Percentiles rank a stretch among this genome's conserved stretches.
phyloP scores from a whole-genome alignment of 1,284 basidiomycete species.

The Pseudomicrostroma phylloplanum region DNA sequence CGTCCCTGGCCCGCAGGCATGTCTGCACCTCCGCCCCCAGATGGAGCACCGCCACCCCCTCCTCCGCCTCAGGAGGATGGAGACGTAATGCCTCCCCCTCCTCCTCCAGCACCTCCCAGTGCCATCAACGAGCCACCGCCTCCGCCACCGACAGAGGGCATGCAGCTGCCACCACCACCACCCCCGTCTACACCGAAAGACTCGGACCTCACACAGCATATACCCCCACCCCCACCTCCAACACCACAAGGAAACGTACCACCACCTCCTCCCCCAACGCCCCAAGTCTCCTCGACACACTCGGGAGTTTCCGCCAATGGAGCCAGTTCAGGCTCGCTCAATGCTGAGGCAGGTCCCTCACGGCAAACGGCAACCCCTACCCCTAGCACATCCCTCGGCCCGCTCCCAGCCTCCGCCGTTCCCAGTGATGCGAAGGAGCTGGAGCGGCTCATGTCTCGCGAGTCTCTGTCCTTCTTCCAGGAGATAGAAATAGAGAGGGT shows the following conservation, averaged over 20 bases:
- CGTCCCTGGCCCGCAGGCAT: no score
- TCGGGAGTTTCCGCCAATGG: neutral
- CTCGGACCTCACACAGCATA: neutral
- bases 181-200: neutral
- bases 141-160: no score
- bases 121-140: no score
- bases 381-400: neutral
- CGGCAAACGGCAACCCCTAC: neutral
- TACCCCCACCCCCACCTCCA: conserved; percentile 3
- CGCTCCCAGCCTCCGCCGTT: neutral
- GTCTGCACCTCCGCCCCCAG: no score
- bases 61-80: no score
- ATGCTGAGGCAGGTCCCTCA: conserved; percentile 2
- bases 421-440: conserved; percentile 10
- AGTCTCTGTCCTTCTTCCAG: conserved; percentile 34
- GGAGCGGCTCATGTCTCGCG: conserved; percentile 16
- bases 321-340: neutral
- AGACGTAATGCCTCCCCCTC: no score
- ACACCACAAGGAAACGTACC: neutral
- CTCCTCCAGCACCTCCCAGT: no score
- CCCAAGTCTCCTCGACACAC: neutral
- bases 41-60: no score
- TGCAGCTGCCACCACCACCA: neutral
- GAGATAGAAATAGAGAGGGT: conserved; percentile 56
- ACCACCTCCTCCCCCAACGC: neutral